These are phyloP conservation scores for Tolypocladium ovalisporum DNA, from an alignment of 2,329 filamentous ascomycete genomes.

Conservation along the genomic window DNA sequence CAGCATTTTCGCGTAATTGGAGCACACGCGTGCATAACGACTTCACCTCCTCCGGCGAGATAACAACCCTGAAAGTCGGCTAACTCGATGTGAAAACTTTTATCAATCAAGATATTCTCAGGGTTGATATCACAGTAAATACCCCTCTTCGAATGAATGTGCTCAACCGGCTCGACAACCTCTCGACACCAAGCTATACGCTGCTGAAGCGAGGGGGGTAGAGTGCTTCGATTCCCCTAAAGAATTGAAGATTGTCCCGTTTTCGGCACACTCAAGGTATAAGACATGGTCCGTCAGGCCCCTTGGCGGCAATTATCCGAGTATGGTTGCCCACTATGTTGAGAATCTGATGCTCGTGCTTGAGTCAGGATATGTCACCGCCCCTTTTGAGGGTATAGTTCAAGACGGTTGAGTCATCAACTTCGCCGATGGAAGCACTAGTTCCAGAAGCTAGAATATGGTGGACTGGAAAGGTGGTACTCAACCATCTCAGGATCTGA, in stretches of 20 bases:
- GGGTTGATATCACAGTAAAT: constrained; percentile 9
- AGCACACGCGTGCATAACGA: too few species aligned
- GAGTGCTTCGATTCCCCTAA: background rate
- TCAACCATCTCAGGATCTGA: constrained; percentile 1
- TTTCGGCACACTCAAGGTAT: constrained; percentile 7
- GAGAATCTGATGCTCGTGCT: constrained; percentile 6
- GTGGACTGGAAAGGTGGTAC: constrained; percentile 2
- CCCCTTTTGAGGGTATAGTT: constrained; percentile 9
- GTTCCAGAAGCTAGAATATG: constrained; percentile 3
- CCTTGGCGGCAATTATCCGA: constrained; percentile 5
- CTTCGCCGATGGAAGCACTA: constrained; percentile 9
- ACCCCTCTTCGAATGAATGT: constrained; percentile 4
- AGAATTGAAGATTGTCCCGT: constrained; percentile 7
- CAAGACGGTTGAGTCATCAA: constrained; percentile 10
- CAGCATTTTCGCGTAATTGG: too few species aligned
- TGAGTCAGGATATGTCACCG: constrained; percentile 6
- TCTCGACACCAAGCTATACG: constrained; percentile 3
- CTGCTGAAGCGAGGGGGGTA: background rate
- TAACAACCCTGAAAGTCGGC: constrained; percentile 8
- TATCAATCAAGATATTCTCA: constrained; percentile 6
- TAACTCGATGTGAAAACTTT: constrained; percentile 8
- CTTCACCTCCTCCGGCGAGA: constrained; percentile 5
- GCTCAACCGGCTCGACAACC: background rate
- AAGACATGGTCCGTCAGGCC: constrained; percentile 5
- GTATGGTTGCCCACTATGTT: constrained; percentile 5